A percentile compares a stretch with the other conserved stretches of the same genome.
phyloP scores from a whole-genome alignment of 2,329 filamentous ascomycete genomes.

The Neophaeococcomyces aloes region DNA sequence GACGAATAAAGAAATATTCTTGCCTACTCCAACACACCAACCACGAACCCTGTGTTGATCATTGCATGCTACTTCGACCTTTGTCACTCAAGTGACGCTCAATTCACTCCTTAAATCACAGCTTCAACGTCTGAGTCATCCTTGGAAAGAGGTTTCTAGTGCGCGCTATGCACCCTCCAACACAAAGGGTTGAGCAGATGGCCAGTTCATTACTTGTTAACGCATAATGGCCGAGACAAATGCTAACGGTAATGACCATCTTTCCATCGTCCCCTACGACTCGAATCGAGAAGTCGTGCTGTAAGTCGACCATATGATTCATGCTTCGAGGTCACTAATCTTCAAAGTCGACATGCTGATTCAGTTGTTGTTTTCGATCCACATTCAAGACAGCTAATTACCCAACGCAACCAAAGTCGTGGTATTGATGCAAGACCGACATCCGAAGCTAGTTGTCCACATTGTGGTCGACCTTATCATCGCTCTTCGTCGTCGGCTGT shows the following conservation, averaged over 20 bases:
- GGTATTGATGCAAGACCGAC: slow-evolving; percentile 37
- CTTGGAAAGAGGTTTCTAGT: too few species aligned
- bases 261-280: slow-evolving; percentile 24
- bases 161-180: background rate
- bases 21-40: background rate
- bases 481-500: slow-evolving; percentile 30
- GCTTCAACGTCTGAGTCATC: too few species aligned
- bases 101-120: too few species aligned
- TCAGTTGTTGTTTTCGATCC: slow-evolving; percentile 86
- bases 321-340: slow-evolving; percentile 13
- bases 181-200: too few species aligned
- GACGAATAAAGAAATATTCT: too few species aligned
- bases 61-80: background rate
- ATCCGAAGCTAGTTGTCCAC: slow-evolving; percentile 62
- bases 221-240: slow-evolving; percentile 12
- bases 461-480: slow-evolving; percentile 65
- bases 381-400: slow-evolving; percentile 70
- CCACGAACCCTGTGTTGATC: background rate
- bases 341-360: slow-evolving; percentile 71
- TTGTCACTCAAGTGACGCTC: too few species aligned
- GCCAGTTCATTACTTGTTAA: background rate
- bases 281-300: slow-evolving; percentile 36
- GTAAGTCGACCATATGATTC: slow-evolving; percentile 24
- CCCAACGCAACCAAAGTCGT: slow-evolving; percentile 42
- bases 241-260: slow-evolving; percentile 3